Evolutionary conservation across 768 basidiomycete genomes (phyloP).

Genomic region (Pulveroboletus sp.): DNA sequence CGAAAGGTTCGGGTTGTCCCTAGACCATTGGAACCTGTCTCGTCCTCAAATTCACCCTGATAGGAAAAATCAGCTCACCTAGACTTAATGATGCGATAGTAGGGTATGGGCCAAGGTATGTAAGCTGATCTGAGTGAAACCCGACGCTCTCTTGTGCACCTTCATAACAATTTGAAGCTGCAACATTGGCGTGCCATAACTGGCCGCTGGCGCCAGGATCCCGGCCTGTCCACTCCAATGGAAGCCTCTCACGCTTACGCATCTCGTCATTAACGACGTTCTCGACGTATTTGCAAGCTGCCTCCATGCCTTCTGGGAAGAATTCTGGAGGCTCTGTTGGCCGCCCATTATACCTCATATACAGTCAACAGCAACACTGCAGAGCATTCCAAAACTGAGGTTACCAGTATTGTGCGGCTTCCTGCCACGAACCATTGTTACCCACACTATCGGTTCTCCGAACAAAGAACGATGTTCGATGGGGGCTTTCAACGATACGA

Average conservation of each 20-base stretch:
- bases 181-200: constrained; percentile 77
- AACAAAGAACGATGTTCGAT: constrained; percentile 75
- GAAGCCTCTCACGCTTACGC: constrained; percentile 52
- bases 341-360: constrained; percentile 73
- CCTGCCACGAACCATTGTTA: constrained; percentile 52
- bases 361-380: constrained; percentile 6
- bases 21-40: constrained; percentile 20
- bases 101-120: constrained; percentile 77
- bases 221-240: constrained; percentile 60
- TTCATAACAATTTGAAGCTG: constrained; percentile 80
- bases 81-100: constrained; percentile 84
- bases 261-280: constrained; percentile 67
- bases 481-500: constrained; percentile 76
- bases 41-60: neutral
- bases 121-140: constrained; percentile 76
- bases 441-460: constrained; percentile 43
- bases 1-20: constrained; percentile 69
- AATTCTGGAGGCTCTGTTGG: constrained; percentile 47
- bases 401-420: constrained; percentile 74
- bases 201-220: constrained; percentile 14
- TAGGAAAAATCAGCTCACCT: constrained; percentile 37
- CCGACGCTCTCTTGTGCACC: constrained; percentile 81
- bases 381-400: constrained; percentile 7
- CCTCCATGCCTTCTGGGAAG: constrained; percentile 72
- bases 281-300: constrained; percentile 70